A percentile compares a stretch with the other conserved stretches of the same genome.
Evolutionary conservation across 2,329 filamentous ascomycete species (phyloP).

Genomic region (Trichoderma koningii): DNA sequence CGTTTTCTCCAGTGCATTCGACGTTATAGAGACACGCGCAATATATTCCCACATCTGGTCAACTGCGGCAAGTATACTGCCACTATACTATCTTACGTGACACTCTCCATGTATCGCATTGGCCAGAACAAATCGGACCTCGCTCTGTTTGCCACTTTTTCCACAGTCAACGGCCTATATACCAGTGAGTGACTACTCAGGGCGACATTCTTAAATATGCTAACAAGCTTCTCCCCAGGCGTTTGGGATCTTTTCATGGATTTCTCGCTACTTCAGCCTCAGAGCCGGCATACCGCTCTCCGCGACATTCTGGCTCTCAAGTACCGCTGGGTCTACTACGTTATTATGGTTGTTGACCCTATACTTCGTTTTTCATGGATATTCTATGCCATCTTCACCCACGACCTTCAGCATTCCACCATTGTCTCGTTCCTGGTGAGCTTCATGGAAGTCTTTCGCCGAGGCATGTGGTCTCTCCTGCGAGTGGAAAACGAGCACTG

Average conservation of each 20-base stretch:
- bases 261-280: constrained; percentile 83
- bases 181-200: constrained; percentile 59
- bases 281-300: constrained; percentile 66
- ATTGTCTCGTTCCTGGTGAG: constrained; percentile 77
- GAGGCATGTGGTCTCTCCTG: constrained; percentile 89
- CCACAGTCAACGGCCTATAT: constrained; percentile 80
- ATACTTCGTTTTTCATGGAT: constrained; percentile 92
- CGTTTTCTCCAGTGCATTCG: constrained; percentile 87
- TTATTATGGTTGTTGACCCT: constrained; percentile 79
- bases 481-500: constrained; percentile 98
- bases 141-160: constrained; percentile 77
- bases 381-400: constrained; percentile 82
- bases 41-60: constrained; percentile 87
- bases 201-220: not conserved
- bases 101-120: constrained; percentile 82
- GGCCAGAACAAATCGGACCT: constrained; percentile 57
- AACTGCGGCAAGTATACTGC: constrained; percentile 91
- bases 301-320: constrained; percentile 81
- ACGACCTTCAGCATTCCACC: constrained; percentile 79
- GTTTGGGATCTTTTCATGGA: constrained; percentile 98
- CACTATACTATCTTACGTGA: constrained; percentile 77
- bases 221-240: constrained; percentile 44
- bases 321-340: constrained; percentile 79
- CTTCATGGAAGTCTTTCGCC: constrained; percentile 76
- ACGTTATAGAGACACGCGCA: constrained; percentile 82